Percentiles rank a stretch among this genome's conserved stretches.
Conservation (phyloP, 495 filamentous ascomycete species). For the Penicillium herquei region DNA sequence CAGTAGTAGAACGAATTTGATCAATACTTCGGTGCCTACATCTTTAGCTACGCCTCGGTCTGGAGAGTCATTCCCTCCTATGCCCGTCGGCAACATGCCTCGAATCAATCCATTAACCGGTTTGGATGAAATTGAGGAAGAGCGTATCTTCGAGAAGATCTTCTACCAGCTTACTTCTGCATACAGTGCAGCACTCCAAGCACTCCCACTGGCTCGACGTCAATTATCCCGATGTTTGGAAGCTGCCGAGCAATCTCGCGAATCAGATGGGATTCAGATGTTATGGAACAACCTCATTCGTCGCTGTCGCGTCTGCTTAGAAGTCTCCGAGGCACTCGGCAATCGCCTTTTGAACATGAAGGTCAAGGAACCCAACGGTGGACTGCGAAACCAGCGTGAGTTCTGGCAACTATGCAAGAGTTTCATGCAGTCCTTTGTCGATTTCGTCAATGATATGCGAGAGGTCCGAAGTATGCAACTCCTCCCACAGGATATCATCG, state of each 20-base stretch:
- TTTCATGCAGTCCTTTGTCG: conserved; percentile 74
- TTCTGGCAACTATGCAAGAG: conserved; percentile 81
- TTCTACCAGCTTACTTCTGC: conserved; percentile 68
- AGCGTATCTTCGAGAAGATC: conserved; percentile 76
- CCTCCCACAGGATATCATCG: conserved; percentile 65
- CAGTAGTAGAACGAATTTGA: conserved; percentile 49
- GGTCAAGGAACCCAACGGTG: conserved; percentile 71
- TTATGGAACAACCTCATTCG: conserved; percentile 68
- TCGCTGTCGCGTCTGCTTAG: conserved; percentile 61
- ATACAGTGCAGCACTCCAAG: conserved; percentile 62
- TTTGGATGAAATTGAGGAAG: conserved; percentile 68
- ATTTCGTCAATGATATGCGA: conserved; percentile 69
- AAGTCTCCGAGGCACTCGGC: conserved; percentile 67
- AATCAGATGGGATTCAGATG: conserved; percentile 53
- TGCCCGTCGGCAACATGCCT: conserved; percentile 40
- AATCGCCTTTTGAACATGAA: conserved; percentile 72
- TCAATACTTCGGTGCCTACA: conserved; percentile 45
- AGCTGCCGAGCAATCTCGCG: conserved; percentile 42
- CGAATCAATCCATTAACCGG: conserved; percentile 53
- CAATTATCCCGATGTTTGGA: conserved; percentile 57
- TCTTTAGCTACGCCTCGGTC: conserved; percentile 69
- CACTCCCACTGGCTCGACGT: conserved; percentile 61
- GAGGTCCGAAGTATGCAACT: conserved; percentile 62
- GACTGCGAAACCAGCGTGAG: conserved; percentile 66
- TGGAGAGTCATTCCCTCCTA: conserved; percentile 70